phyloP scores from a whole-genome alignment of 192 early-diverging fungal genomes.

The Coemansia sp. region DNA sequence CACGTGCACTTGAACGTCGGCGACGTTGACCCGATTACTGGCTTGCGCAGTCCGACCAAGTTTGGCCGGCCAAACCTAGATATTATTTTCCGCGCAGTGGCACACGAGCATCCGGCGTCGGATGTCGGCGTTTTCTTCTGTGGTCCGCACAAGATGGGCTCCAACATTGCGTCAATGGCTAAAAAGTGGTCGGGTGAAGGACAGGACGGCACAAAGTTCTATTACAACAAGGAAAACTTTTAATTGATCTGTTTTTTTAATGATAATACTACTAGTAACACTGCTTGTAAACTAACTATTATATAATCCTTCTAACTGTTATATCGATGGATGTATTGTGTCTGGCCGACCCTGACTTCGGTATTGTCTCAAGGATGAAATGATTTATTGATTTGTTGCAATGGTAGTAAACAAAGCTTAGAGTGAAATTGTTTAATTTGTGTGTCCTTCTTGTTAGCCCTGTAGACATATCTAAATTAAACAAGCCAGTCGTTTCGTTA shows the following conservation, averaged over 20 bases:
- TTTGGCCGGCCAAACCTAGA: constrained; percentile 82
- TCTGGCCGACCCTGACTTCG: no score
- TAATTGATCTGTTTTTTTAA: constrained; percentile 13
- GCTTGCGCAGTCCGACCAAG: constrained; percentile 68
- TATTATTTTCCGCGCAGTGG: constrained; percentile 64
- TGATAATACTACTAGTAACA: no score
- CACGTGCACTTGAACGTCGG: constrained; percentile 55
- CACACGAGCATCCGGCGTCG: constrained; percentile 62
- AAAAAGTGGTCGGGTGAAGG: constrained; percentile 63
- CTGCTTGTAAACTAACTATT: no score
- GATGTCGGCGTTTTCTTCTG: constrained; percentile 90
- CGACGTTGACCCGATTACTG: constrained; percentile 67
- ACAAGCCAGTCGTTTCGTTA: no score
- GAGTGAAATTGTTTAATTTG: no score
- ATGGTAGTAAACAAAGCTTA: no score
- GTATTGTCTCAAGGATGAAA: no score
- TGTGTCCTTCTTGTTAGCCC: no score
- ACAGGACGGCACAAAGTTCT: constrained; percentile 67
- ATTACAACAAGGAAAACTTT: constrained; percentile 70
- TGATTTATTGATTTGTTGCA: no score
- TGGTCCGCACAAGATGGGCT: constrained; percentile 70
- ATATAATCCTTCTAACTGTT: no score
- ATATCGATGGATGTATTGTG: no score
- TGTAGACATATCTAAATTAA: no score
- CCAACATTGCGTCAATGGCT: constrained; percentile 60